These are phyloP conservation scores for Phytopythium oedochilum DNA, from an alignment of 352 stramenopile genomes.

Conservation along the genomic window DNA sequence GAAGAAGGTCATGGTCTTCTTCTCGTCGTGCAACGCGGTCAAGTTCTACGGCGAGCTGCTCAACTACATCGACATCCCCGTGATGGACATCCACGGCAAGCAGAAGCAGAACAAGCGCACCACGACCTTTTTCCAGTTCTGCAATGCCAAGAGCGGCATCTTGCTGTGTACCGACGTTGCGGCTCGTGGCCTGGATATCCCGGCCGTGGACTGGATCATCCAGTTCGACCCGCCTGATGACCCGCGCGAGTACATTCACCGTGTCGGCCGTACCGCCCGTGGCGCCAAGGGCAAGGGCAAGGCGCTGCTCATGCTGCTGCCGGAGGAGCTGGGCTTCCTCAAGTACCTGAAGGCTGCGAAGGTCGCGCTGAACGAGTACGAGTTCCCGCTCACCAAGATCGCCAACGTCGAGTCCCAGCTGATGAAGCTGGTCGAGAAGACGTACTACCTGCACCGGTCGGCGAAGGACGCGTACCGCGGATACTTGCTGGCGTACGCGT, in stretches of 20 bases:
- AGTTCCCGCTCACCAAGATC: constrained; percentile 97
- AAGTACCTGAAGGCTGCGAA: constrained; percentile 97
- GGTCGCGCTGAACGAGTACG: constrained; percentile 98
- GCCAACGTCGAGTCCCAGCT: constrained; percentile 97
- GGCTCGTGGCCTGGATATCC: constrained; percentile 96
- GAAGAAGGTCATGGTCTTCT: constrained; percentile 99
- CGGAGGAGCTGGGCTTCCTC: constrained; percentile 97
- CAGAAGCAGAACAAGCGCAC: constrained; percentile 99
- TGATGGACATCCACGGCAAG: constrained; percentile 98
- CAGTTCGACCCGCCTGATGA: constrained; percentile 99
- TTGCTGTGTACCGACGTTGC: constrained; percentile 98
- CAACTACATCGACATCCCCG: constrained; percentile 99
- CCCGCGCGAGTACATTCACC: constrained; percentile 98
- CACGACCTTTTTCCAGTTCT: constrained; percentile 99
- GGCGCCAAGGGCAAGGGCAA: constrained; percentile 89
- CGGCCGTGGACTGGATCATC: constrained; percentile 98
- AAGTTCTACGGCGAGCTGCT: constrained; percentile 99
- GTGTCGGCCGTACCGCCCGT: constrained; percentile 82
- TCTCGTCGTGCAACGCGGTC: constrained; percentile 92
- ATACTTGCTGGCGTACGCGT: constrained; percentile 98
- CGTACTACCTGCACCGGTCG: constrained; percentile 98
- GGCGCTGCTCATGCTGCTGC: constrained; percentile 97
- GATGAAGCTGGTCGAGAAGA: constrained; percentile 98
- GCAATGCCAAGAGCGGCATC: constrained; percentile 95
- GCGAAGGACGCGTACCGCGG: constrained; percentile 97